A percentile compares a stretch with the other conserved stretches of the same genome.
These are phyloP conservation scores for Jimgerdemannia flammicorona DNA, from an alignment of 192 early-diverging fungal genomes.

Conservation along the genomic window DNA sequence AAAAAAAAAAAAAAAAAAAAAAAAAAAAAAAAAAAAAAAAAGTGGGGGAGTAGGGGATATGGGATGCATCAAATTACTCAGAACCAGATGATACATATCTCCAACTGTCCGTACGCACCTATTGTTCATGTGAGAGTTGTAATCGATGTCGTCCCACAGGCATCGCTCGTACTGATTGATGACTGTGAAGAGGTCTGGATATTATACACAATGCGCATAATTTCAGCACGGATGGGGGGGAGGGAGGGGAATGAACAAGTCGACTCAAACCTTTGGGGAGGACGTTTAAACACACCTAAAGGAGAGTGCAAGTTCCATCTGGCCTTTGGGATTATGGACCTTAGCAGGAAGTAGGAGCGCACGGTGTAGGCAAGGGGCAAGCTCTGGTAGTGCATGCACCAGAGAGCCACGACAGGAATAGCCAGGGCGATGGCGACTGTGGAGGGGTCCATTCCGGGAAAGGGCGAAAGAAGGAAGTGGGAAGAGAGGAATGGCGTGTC, in stretches of 20 bases:
- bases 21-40: constrained; percentile 3
- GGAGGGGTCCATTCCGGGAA: neutral
- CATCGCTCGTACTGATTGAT: constrained; percentile 36
- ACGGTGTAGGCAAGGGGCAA: constrained; percentile 42
- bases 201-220: neutral
- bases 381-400: constrained; percentile 33
- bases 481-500: neutral
- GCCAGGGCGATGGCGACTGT: neutral
- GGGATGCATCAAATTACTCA: neutral
- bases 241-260: too few relatives aligned
- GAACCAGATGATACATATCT: neutral
- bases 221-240: neutral
- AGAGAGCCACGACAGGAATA: constrained; percentile 15
- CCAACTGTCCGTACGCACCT: neutral
- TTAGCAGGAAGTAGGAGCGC: constrained; percentile 31
- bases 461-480: neutral
- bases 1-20: too few relatives aligned
- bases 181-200: constrained; percentile 30
- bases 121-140: constrained; percentile 47
- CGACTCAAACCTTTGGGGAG: neutral
- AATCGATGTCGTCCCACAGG: constrained; percentile 46
- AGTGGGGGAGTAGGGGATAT: neutral
- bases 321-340: constrained; percentile 12
- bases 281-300: constrained; percentile 6
- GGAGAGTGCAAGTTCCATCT: constrained; percentile 14